Percentiles rank a stretch among this genome's conserved stretches.
These are phyloP conservation scores for Monosporascus sp. DNA, from an alignment of 2,329 filamentous ascomycete genomes.

Conservation along the genomic window DNA sequence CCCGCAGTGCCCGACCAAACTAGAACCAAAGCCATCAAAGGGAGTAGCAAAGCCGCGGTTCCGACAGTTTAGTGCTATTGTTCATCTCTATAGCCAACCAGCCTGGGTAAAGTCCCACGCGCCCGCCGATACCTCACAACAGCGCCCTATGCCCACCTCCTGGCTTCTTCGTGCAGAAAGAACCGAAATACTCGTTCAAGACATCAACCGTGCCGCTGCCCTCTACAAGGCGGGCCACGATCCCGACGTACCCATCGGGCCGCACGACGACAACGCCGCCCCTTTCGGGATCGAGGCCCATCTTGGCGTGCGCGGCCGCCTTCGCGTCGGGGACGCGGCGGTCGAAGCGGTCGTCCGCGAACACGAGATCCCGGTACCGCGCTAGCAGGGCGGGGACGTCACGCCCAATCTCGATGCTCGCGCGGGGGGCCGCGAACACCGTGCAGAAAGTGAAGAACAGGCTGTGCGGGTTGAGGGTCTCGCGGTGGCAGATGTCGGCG, in stretches of 20 bases:
- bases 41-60: too few relatives aligned
- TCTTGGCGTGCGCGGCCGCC: conserved; percentile 78
- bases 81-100: too few relatives aligned
- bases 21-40: too few relatives aligned
- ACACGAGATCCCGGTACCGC: conserved; percentile 76
- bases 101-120: too few relatives aligned
- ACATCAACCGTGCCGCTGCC: conserved; percentile 76
- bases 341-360: conserved; percentile 79
- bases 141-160: conserved; percentile 17
- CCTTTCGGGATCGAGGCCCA: conserved; percentile 68
- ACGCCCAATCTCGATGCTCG: conserved; percentile 65
- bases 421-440: conserved; percentile 63
- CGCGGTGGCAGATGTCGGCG: conserved; percentile 64
- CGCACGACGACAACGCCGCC: conserved; percentile 80
- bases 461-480: conserved; percentile 80
- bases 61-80: too few relatives aligned
- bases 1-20: too few relatives aligned
- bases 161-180: conserved; percentile 62
- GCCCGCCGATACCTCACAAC: too few relatives aligned
- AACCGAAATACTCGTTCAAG: conserved; percentile 74
- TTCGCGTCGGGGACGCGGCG: conserved; percentile 61
- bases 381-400: conserved; percentile 67
- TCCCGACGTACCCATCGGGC: conserved; percentile 81
- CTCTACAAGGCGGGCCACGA: conserved; percentile 67
- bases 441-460: conserved; percentile 75